Evolutionary conservation across 768 basidiomycete genomes (phyloP).

Genomic region (Solioccasus polychromus): DNA sequence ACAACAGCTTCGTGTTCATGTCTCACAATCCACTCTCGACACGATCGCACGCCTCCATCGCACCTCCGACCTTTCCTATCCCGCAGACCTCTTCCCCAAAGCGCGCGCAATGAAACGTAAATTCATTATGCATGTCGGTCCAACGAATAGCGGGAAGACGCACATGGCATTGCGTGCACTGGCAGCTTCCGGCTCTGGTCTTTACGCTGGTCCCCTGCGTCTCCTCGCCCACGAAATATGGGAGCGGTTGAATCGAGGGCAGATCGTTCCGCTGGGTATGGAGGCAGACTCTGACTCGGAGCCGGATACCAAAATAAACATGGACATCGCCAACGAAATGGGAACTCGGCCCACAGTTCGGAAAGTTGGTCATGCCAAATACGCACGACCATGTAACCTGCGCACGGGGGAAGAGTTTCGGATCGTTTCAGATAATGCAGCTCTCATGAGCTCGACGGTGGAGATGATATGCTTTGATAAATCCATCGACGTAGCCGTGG

Average conservation of each 20-base stretch:
- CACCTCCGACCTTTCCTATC: slow-evolving; percentile 42
- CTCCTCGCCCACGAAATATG: slow-evolving; percentile 95
- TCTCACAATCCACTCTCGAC: slow-evolving; percentile 35
- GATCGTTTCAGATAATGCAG: slow-evolving; percentile 54
- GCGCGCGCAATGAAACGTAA: slow-evolving; percentile 68
- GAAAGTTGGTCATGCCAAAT: slow-evolving; percentile 43
- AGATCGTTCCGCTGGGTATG: slow-evolving; percentile 73
- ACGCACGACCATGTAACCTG: slow-evolving; percentile 74
- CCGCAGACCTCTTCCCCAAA: slow-evolving; percentile 44
- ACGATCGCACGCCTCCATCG: slow-evolving; percentile 37
- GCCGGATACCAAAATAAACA: slow-evolving; percentile 36
- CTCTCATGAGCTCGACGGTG: slow-evolving; percentile 80
- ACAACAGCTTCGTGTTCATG: slow-evolving; percentile 20
- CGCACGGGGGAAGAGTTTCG: slow-evolving; percentile 89
- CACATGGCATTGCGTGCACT: slow-evolving; percentile 89
- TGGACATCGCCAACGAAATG: slow-evolving; percentile 22
- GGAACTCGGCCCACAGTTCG: slow-evolving; percentile 25
- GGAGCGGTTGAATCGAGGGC: slow-evolving; percentile 85
- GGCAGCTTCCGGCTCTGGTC: slow-evolving; percentile 66
- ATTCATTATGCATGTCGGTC: slow-evolving; percentile 94
- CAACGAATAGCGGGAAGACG: slow-evolving; percentile 97
- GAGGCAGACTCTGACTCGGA: slow-evolving; percentile 40
- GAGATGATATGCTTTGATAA: slow-evolving; percentile 70
- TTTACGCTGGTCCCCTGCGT: slow-evolving; percentile 89
- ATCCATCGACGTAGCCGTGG: slow-evolving; percentile 74